Evolutionary conservation across 1,284 basidiomycete genomes (phyloP).

Genomic region (Ustilago xerochloae): DNA sequence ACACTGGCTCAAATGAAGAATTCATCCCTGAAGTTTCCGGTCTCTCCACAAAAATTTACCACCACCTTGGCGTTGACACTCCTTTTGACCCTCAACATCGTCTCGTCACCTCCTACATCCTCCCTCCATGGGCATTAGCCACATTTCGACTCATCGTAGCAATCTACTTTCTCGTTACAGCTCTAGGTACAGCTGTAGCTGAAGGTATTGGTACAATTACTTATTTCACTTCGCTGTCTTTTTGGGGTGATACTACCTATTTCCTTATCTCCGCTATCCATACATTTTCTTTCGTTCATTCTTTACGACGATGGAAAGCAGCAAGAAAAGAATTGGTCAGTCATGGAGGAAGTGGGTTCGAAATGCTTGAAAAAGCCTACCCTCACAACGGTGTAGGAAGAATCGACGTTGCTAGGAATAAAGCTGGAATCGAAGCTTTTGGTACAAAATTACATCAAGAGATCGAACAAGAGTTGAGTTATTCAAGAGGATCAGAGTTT

Average conservation of each 20-base stretch:
- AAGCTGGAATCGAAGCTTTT: conserved; percentile 25
- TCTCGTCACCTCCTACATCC: conserved; percentile 75
- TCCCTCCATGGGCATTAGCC: conserved; percentile 72
- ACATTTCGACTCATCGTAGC: conserved; percentile 72
- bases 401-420: conserved; percentile 26
- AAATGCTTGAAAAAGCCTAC: conserved; percentile 42
- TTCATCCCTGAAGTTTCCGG: conserved; percentile 20
- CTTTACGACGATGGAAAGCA: conserved; percentile 25
- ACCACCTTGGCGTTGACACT: conserved; percentile 61
- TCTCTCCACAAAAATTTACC: conserved; percentile 45
- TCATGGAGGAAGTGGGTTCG: conserved; percentile 1
- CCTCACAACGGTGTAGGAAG: conserved; percentile 22
- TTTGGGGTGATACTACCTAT: conserved; percentile 42
- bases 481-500: conserved; percentile 10
- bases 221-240: conserved; percentile 38
- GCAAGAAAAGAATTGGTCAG: conserved; percentile 4
- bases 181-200: conserved; percentile 69
- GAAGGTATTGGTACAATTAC: conserved; percentile 51
- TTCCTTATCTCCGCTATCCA: conserved; percentile 44
- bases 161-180: conserved; percentile 72
- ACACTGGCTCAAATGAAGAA: neutral
- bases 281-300: conserved; percentile 27
- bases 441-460: conserved; percentile 14
- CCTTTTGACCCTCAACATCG: conserved; percentile 74
- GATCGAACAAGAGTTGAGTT: conserved; percentile 26